Percentiles rank a stretch among this genome's conserved stretches.
phyloP scores from a whole-genome alignment of 345 rosid species.

The Rhodamnia argentea region DNA sequence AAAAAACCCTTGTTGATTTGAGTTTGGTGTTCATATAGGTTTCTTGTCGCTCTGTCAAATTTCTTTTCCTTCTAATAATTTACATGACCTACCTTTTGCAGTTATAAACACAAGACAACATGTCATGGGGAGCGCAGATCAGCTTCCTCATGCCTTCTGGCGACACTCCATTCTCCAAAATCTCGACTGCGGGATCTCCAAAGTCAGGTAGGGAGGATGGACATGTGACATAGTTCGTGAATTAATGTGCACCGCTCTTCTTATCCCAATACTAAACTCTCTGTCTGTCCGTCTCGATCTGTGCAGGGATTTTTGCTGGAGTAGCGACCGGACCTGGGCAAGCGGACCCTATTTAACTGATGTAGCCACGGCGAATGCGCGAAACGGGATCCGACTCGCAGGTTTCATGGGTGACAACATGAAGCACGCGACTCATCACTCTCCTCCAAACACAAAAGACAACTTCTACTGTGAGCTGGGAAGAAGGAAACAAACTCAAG shows the following conservation, averaged over 20 bases:
- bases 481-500: neutral
- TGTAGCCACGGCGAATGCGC: neutral
- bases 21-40: neutral
- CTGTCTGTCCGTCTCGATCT: neutral
- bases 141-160: slow-evolving; percentile 15
- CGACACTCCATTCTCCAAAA: slow-evolving; percentile 12
- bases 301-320: neutral
- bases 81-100: neutral
- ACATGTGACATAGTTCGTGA: neutral
- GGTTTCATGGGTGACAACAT: neutral
- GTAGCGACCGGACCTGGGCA: neutral
- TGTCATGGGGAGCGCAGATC: neutral
- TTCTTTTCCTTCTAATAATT: neutral
- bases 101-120: slow-evolving; percentile 13
- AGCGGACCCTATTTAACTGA: neutral
- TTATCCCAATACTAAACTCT: neutral
- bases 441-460: neutral
- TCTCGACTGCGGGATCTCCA: slow-evolving; percentile 6
- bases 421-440: neutral
- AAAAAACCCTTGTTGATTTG: neutral
- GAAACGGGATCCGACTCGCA: neutral
- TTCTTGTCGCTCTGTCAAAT: neutral
- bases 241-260: neutral
- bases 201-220: slow-evolving; percentile 12
- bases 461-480: neutral